A percentile compares a stretch with the other conserved stretches of the same genome.
These are phyloP conservation scores for Stachybotrys chlorohalonatus DNA, from an alignment of 2,329 filamentous ascomycete species.

Conservation along the genomic window DNA sequence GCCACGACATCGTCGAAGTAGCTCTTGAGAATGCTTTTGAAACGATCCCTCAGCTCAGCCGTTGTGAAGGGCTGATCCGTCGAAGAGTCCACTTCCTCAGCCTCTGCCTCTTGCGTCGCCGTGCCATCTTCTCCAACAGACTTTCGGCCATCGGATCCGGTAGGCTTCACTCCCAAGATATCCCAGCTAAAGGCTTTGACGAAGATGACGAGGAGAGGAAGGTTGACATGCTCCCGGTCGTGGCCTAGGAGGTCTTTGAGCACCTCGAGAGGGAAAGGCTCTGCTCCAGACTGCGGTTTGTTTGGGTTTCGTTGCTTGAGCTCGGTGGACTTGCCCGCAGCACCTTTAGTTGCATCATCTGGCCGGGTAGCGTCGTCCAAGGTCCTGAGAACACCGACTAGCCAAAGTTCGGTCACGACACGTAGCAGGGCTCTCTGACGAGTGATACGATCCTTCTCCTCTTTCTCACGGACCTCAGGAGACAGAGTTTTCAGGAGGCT, in stretches of 20 bases:
- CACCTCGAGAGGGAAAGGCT: conserved; percentile 95
- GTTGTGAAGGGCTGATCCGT: conserved; percentile 68
- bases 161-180: conserved; percentile 69
- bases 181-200: conserved; percentile 97
- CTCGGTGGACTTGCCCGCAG: conserved; percentile 53
- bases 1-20: conserved; percentile 92
- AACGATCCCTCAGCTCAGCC: conserved; percentile 72
- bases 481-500: conserved; percentile 67
- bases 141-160: conserved; percentile 70
- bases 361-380: conserved; percentile 58
- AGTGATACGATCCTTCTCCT: conserved; percentile 86
- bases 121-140: conserved; percentile 72
- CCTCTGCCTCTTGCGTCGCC: conserved; percentile 35
- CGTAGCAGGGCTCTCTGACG: conserved; percentile 80
- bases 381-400: conserved; percentile 79
- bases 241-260: conserved; percentile 91
- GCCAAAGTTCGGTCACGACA: conserved; percentile 92
- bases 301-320: conserved; percentile 45
- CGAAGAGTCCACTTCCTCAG: conserved; percentile 28
- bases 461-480: conserved; percentile 78
- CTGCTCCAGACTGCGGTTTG: conserved; percentile 54
- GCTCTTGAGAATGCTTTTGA: conserved; percentile 72
- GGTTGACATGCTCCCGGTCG: conserved; percentile 83
- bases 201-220: conserved; percentile 87
- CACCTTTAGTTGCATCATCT: conserved; percentile 54